Conservation (phyloP, 2,329 filamentous ascomycete species). For the Pestalotiopsis sp. region DNA sequence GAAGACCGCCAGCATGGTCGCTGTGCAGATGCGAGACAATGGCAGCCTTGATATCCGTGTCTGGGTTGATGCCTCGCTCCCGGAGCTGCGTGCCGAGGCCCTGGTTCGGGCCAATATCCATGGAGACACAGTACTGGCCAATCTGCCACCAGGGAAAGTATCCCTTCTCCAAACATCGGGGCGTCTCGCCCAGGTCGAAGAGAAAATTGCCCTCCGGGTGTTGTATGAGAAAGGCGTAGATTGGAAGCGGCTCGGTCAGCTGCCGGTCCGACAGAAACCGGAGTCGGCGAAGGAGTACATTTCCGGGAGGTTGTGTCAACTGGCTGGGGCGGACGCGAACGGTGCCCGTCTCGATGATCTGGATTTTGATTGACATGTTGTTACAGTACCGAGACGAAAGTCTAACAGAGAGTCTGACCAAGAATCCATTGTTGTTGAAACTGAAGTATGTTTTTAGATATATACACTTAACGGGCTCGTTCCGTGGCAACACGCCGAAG, state of each 20-base stretch:
- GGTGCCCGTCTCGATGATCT: conserved; percentile 19
- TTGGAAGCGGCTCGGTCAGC: conserved; percentile 22
- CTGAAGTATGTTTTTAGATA: no score
- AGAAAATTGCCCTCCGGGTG: conserved; percentile 25
- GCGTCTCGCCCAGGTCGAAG: conserved; percentile 27
- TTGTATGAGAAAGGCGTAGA: conserved; percentile 25
- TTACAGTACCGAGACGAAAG: no score
- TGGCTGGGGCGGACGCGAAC: conserved; percentile 20
- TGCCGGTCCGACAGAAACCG: conserved; percentile 21
- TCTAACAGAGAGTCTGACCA: no score
- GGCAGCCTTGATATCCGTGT: conserved; percentile 27
- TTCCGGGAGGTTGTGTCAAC: conserved; percentile 22
- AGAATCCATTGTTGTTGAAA: no score
- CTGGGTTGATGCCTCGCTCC: conserved; percentile 20
- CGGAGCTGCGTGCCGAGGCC: conserved; percentile 22
- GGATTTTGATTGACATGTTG: neutral
- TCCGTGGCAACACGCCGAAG: no score
- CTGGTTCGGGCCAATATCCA: conserved; percentile 20
- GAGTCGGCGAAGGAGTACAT: conserved; percentile 23
- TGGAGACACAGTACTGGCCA: conserved; percentile 11
- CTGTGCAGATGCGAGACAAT: conserved; percentile 33
- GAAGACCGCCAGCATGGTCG: conserved; percentile 31
- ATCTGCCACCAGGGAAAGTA: conserved; percentile 25
- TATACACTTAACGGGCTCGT: no score
- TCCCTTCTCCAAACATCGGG: conserved; percentile 21